A percentile compares a stretch with the other conserved stretches of the same genome.
Conservation (phyloP, 768 basidiomycete genomes). For the Suillus paluster region DNA sequence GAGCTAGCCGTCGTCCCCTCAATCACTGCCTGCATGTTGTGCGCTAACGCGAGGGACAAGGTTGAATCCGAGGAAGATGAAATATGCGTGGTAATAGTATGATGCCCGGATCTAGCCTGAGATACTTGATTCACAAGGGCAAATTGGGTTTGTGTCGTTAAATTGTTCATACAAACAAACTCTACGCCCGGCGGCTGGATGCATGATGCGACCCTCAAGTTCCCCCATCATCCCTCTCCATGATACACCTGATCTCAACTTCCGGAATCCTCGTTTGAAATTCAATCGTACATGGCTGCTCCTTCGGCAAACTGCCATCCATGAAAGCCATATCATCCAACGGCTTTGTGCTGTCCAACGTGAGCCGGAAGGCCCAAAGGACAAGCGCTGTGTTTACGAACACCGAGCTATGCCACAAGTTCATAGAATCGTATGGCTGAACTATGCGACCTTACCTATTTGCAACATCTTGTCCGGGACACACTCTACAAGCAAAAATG, state of each 20-base stretch:
- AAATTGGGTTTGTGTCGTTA: no score
- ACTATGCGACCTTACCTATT: slow-evolving; percentile 1
- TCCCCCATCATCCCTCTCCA: not conserved
- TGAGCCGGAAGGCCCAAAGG: slow-evolving; percentile 13
- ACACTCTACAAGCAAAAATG: slow-evolving; percentile 29
- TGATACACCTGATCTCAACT: slow-evolving; percentile 1
- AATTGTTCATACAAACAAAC: no score
- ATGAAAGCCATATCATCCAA: slow-evolving; percentile 64
- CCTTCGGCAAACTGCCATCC: not conserved
- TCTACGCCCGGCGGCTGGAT: no score
- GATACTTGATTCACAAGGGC: no score
- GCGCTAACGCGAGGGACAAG: not conserved
- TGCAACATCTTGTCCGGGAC: slow-evolving; percentile 7
- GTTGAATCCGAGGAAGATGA: no score
- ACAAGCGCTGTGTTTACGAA: not conserved
- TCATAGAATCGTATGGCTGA: no score
- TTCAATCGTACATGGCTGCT: slow-evolving; percentile 54
- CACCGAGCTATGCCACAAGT: not conserved
- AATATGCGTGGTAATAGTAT: no score
- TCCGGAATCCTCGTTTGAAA: slow-evolving; percentile 49
- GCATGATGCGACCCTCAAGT: not conserved
- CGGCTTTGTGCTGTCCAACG: slow-evolving; percentile 45
- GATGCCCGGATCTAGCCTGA: no score
- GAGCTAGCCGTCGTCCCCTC: not conserved
- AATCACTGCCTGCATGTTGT: not conserved